A percentile compares a stretch with the other conserved stretches of the same genome.
Conservation (phyloP, 2,329 filamentous ascomycete genomes). For the Drechslerella dactyloides region DNA sequence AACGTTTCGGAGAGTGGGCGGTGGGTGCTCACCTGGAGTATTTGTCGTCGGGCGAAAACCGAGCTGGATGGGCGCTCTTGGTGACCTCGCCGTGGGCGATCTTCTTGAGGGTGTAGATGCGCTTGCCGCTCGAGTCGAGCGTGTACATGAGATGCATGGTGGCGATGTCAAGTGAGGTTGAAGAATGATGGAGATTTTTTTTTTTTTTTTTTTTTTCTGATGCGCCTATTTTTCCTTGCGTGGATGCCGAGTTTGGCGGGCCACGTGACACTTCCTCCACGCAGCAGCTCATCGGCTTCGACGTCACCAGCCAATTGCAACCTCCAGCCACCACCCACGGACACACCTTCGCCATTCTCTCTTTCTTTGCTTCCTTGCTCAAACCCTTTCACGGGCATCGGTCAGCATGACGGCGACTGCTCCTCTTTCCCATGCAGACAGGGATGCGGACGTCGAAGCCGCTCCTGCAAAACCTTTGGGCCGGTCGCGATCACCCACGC, state of each 20-base stretch:
- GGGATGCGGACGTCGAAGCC: conserved; percentile 9
- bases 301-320: conserved; percentile 2
- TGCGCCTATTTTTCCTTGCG: too few species aligned
- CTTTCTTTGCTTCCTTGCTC: not conserved
- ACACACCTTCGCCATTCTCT: not conserved
- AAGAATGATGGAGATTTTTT: conserved; percentile 2
- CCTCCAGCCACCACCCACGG: not conserved
- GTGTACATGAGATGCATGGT: conserved; percentile 83
- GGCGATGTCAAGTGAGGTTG: conserved; percentile 8
- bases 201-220: conserved; percentile 19
- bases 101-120: conserved; percentile 95
- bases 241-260: not conserved
- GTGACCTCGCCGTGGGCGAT: conserved; percentile 80
- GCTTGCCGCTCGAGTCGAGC: conserved; percentile 79
- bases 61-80: conserved; percentile 92
- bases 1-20: not conserved
- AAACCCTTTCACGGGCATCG: not conserved
- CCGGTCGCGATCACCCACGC: conserved; percentile 28
- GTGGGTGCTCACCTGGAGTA: conserved; percentile 73
- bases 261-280: too few species aligned
- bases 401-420: conserved; percentile 22
- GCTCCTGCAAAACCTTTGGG: conserved; percentile 27
- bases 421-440: not conserved
- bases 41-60: conserved; percentile 98
- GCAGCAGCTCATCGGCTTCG: conserved; percentile 6